Conservation (phyloP, 2,329 filamentous ascomycete genomes). For the Didymella arachidicola region DNA sequence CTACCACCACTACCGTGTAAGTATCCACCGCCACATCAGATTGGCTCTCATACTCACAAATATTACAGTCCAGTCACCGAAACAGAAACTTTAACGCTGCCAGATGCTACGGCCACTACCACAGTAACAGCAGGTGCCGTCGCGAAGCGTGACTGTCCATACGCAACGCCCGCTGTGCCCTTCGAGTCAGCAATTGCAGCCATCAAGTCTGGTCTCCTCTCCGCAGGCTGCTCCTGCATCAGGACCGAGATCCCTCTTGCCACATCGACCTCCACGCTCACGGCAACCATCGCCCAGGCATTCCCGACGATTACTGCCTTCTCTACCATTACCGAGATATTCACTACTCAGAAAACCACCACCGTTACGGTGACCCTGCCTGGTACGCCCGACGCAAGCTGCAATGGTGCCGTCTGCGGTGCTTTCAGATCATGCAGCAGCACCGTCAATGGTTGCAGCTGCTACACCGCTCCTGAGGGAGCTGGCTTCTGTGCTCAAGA, state of each 20-base stretch:
- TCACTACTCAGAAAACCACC: not conserved
- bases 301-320: not conserved
- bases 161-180: not conserved
- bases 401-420: not conserved
- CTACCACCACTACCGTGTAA: constrained; percentile 1
- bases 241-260: constrained; percentile 5
- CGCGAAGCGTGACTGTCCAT: not conserved
- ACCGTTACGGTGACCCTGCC: not conserved
- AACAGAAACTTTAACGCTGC: not conserved
- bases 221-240: not conserved
- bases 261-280: not conserved
- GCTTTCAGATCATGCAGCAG: too few relatives aligned
- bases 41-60: not conserved
- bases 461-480: not conserved
- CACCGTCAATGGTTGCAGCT: too few relatives aligned
- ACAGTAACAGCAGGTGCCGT: not conserved
- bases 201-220: constrained; percentile 1
- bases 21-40: not conserved
- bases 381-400: not conserved
- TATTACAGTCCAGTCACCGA: not conserved
- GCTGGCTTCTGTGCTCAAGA: not conserved
- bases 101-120: not conserved
- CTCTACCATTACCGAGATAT: not conserved
- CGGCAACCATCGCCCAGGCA: not conserved
- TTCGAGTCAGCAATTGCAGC: not conserved